These are phyloP conservation scores for Solanum sejunctum DNA, from an alignment of 257 asterid species.

Conservation along the genomic window DNA sequence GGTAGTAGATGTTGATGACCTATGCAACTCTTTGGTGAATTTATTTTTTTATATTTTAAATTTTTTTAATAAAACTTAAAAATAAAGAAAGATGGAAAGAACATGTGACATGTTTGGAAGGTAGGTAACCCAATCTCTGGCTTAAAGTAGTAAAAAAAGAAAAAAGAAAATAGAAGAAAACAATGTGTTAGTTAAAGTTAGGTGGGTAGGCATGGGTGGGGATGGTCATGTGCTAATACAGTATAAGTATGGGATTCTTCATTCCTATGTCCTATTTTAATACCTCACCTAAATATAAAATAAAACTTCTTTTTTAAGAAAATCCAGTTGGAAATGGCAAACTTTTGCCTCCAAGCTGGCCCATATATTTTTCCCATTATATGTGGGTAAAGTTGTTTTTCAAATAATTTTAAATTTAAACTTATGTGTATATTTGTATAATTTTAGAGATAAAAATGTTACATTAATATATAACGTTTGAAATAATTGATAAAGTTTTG, in stretches of 20 bases:
- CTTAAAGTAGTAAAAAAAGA: background rate
- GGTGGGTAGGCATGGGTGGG: background rate
- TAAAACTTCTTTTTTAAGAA: background rate
- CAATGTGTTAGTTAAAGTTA: slow-evolving; percentile 1
- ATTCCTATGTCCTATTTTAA: background rate
- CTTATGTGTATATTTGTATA: background rate
- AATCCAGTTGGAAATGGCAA: background rate
- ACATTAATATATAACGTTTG: background rate
- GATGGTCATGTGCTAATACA: slow-evolving; percentile 6
- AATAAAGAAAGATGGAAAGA: background rate
- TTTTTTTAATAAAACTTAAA: background rate
- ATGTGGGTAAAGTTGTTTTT: background rate
- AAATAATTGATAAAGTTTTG: background rate
- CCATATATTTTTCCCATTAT: too few relatives aligned
- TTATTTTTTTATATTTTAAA: background rate
- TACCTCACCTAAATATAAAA: background rate
- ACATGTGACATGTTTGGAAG: slow-evolving; percentile 8
- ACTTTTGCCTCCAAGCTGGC: background rate
- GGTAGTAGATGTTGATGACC: too few relatives aligned
- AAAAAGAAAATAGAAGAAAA: background rate
- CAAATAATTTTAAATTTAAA: background rate
- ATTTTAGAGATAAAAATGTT: background rate
- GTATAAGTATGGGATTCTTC: slow-evolving; percentile 6
- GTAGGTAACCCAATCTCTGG: slow-evolving; percentile 4
- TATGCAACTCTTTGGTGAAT: accelerated